These are phyloP conservation scores for Penicillium alfredii DNA, from an alignment of 495 filamentous ascomycete genomes.

Conservation along the genomic window DNA sequence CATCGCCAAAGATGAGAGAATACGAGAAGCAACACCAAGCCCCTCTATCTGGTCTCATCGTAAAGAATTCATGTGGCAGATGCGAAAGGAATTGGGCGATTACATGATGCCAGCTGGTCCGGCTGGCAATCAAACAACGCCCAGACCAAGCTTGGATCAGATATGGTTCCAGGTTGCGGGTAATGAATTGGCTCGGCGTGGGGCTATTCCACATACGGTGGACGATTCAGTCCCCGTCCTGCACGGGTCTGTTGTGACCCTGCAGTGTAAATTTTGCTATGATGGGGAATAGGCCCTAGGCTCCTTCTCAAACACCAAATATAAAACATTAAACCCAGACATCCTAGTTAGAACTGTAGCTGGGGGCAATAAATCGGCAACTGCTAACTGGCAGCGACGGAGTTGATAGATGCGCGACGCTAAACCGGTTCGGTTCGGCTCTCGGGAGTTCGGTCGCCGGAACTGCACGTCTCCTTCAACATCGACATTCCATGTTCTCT, in stretches of 20 bases:
- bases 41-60: slow-evolving; percentile 18
- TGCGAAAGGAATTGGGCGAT: slow-evolving; percentile 21
- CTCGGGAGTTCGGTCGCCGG: background rate
- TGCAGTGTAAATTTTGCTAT: slow-evolving; percentile 21
- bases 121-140: background rate
- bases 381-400: too few relatives aligned
- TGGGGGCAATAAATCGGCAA: too few relatives aligned
- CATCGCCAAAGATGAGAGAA: slow-evolving; percentile 15
- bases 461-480: too few relatives aligned
- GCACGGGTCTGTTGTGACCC: slow-evolving; percentile 14
- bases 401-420: too few relatives aligned
- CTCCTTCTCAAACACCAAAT: too few relatives aligned
- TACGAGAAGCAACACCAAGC: background rate
- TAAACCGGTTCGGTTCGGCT: background rate
- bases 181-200: slow-evolving; percentile 19
- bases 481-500: too few relatives aligned
- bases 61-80: slow-evolving; percentile 25
- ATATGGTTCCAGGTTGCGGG: slow-evolving; percentile 27
- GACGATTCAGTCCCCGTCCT: slow-evolving; percentile 20
- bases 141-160: slow-evolving; percentile 11
- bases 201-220: slow-evolving; percentile 21
- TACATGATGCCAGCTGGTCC: slow-evolving; percentile 8
- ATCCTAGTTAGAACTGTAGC: too few relatives aligned
- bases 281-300: slow-evolving; percentile 1
- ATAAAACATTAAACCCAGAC: too few relatives aligned